phyloP scores from a whole-genome alignment of 2,329 filamentous ascomycete genomes.

The Fusarium metavorans region DNA sequence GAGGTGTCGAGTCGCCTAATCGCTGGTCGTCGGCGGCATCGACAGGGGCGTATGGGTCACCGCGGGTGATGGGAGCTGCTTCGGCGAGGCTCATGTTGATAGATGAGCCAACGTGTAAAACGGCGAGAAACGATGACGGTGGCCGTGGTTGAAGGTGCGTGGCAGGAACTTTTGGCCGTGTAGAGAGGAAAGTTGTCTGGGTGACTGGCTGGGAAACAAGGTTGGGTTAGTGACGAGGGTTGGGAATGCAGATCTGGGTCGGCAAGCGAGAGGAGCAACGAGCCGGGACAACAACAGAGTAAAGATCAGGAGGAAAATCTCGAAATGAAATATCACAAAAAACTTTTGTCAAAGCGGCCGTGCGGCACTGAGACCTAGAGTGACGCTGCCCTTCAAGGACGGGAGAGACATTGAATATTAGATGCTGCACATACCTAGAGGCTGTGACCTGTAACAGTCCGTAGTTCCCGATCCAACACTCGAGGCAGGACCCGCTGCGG shows the following conservation, averaged over 20 bases:
- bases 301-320: constrained; percentile 7
- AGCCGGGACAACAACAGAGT: background rate
- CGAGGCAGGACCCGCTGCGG: constrained; percentile 40
- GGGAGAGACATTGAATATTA: constrained; percentile 44
- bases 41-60: constrained; percentile 33
- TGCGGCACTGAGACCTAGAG: constrained; percentile 35
- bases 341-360: constrained; percentile 26
- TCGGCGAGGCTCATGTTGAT: constrained; percentile 48
- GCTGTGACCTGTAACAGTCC: constrained; percentile 35
- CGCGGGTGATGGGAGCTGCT: constrained; percentile 37
- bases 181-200: constrained; percentile 14
- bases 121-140: background rate
- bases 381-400: constrained; percentile 26
- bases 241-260: constrained; percentile 27
- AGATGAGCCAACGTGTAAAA: background rate
- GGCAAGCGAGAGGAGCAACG: constrained; percentile 32
- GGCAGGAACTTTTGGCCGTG: background rate
- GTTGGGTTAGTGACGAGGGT: constrained; percentile 30
- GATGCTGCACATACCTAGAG: constrained; percentile 39
- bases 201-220: constrained; percentile 24
- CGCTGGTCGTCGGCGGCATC: constrained; percentile 43
- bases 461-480: constrained; percentile 44
- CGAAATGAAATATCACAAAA: constrained; percentile 3
- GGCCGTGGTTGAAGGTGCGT: background rate
- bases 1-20: constrained; percentile 49